Base-by-base conservation (phyloP, 2,329 filamentous ascomycete species). In the Pseudocercospora cruenta region DNA sequence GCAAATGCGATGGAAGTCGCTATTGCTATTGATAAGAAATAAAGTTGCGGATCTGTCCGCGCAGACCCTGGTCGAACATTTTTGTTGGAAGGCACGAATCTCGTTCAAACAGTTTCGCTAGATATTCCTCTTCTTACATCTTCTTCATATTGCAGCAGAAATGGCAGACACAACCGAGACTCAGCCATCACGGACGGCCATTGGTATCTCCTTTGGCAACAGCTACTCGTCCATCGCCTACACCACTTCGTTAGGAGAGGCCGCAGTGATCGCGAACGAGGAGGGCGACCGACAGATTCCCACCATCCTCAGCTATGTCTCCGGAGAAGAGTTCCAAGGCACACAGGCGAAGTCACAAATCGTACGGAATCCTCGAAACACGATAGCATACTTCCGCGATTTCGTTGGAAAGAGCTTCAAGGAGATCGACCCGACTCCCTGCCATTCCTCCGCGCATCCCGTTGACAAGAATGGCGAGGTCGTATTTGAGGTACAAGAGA, bases 251-350 rank as follows among this genome's bases (percentile, higher is more conserved):
- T 81, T 81, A 69, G 94, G 96, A 81, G 96, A 96, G 85, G 90
- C 93, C 71, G 93, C 97, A 80, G 94, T 99, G 70, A 98, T 99
- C 82, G 95, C 95, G 77, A 98, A 99, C 83, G 95, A 98, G 84
- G 95, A 98, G 78, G 95, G 95, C 85, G 95, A 99, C 82, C 94
- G 95, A 80, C 94, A 98, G 81, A 99, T 99, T 72, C 95, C 95
- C 71, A 92, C 93, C 51, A 89, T 96, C 74, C 85, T 99, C 74
- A 97, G 95, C 43, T 99, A 99, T 80, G 90, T 96, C 76, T 90
- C 94, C 63, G 95, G 94, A 72, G 95, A 99, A 78, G 94, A 99
- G 83, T 97, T 96, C 82, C 94, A 96, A 77, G 95, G 95, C 76
- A 90, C 91, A 71, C 94, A 99, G 82, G 95, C 94, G 76, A 99